Evolutionary conservation across 306 rosid genomes (phyloP), one percentile per base, ranked within the genome.

Genomic region (Cicer chorassanicum): DNA sequence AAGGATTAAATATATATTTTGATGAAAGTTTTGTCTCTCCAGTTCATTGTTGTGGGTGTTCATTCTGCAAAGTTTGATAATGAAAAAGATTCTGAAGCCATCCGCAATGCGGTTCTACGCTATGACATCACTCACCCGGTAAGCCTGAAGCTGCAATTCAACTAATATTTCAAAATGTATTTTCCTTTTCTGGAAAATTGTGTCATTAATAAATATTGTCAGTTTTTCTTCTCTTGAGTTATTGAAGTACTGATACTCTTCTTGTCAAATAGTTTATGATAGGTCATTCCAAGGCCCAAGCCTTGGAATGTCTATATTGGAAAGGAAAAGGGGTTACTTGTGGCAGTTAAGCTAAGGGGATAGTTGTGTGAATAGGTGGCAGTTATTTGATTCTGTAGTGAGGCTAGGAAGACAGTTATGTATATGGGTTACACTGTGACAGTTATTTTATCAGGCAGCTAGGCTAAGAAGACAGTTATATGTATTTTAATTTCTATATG

Each of bases 31-130:
- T 76, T 81, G 50, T 54, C 66, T 78, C 51, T 72, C 65, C 88
- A 93, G 98, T 91, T 93, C 68, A 13, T 88, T 56, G 97, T 93
- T 50, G 97, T 93, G 71, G 98, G 98, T 64, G 98, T 93, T 60
- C 98, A 93, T 82, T 93, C 98, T 61, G 98, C 98, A 38, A 93
- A 93, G 80, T 93, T 93, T 78, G 97, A 93, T 81, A 93, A 91
- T 61, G 98, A 93, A 87, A 93, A 89, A 81, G 98, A 93, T 84
- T 90, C 91, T 74, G 96, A 91, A 84, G 98, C 98, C 75, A 91
- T 93, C 80, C 96, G 93, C 86, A 91, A 88, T 78, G 97, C 98
- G 13, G 98, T 93, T 75, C 82, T 93, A 69, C 98, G 98, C 80
- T 93, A 91, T 83, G 85, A 79, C 80, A 88, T 93, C 70, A 87